Evolutionary conservation across 805 yeast species (phyloP), one percentile per base, ranked within the genome.

Genomic region (Wickerhamiella domercqiae): DNA sequence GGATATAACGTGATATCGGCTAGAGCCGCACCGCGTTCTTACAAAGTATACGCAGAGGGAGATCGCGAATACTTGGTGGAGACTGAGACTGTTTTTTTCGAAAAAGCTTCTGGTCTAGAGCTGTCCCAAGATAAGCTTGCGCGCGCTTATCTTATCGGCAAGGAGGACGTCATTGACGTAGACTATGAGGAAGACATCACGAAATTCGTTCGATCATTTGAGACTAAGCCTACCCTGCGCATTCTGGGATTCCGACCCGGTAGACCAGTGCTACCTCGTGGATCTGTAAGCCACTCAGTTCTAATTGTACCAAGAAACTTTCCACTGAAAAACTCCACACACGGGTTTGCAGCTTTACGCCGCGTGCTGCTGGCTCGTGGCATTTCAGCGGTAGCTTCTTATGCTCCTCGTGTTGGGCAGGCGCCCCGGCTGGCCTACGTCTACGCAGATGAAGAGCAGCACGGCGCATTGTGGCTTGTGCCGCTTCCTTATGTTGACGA

Each of bases 401-500:
- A 93, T 1, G 71, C 73, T 47, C 47, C 65, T 5, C 68, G 75
- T 40, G 59, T 55, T 32, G 65, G 65, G 35, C 54, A 80, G 0
- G 52, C 64, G 24, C 90, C 94, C 0, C 43, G 79, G 32, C 74
- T 66, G 48, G 71, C 77, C 1, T 47, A 84, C 40, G 60, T 73
- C 24, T 78, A 93, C 3, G 40, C 51, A 2, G 35, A 36, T 13
- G 41, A 35, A 7, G n/a, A 30, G 7, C 21, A 14, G 5, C 21
- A 20, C 0, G 73, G 80, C 40, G 94, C 94, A 0, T 70, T 86
- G 43, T 72, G 75, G 34, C 54, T 84, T 39, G 63, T 78, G 7
- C 62, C 66, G 24, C 48, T 79, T 17, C 94, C 96, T 1, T 78
- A 70, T 63, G 58, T 71, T 15, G 93, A 83, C 46, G 87, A 81